These are phyloP conservation scores for Coniophora puteana DNA, from an alignment of 1,284 basidiomycete species.

Conservation along the genomic window DNA sequence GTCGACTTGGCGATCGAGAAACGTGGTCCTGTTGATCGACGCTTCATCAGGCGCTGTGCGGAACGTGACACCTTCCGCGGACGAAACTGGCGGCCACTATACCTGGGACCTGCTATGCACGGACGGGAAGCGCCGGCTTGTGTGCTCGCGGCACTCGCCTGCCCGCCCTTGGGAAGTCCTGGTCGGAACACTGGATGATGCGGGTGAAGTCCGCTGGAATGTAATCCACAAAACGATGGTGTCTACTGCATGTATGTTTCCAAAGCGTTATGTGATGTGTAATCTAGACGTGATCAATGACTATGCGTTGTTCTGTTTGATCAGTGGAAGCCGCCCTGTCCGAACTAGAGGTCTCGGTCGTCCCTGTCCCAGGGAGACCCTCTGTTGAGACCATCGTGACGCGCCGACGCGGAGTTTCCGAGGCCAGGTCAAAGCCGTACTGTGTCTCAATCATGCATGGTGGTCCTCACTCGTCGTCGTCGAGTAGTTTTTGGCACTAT, in stretches of 20 bases:
- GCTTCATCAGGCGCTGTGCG: slow-evolving; percentile 32
- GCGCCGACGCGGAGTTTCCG: slow-evolving; percentile 15
- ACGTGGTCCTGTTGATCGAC: slow-evolving; percentile 42
- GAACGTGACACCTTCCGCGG: slow-evolving; percentile 33
- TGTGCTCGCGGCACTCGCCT: slow-evolving; percentile 51
- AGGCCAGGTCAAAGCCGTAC: slow-evolving; percentile 26
- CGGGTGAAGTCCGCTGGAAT: slow-evolving; percentile 34
- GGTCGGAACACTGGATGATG: slow-evolving; percentile 35
- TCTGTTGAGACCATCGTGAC: slow-evolving; percentile 55
- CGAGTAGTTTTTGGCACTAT: slow-evolving; percentile 44
- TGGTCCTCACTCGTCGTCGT: slow-evolving; percentile 56
- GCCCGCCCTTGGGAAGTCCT: slow-evolving; percentile 48
- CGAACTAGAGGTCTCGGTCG: slow-evolving; percentile 35
- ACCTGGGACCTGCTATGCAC: slow-evolving; percentile 56
- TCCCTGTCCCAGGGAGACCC: slow-evolving; percentile 43
- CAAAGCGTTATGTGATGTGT: too few species aligned
- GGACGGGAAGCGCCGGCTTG: slow-evolving; percentile 39
- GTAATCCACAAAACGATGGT: slow-evolving; percentile 40
- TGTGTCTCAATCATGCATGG: slow-evolving; percentile 63
- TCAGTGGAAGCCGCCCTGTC: slow-evolving; percentile 41
- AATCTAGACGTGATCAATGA: too few species aligned
- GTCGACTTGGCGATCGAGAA: slow-evolving; percentile 51
- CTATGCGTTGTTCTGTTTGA: not conserved
- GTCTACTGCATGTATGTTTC: slow-evolving; percentile 33
- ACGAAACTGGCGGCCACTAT: too few species aligned